Percentiles rank a stretch among this genome's conserved stretches.
Conservation (phyloP, 495 filamentous ascomycete species). For the Aspergillus leporis region DNA sequence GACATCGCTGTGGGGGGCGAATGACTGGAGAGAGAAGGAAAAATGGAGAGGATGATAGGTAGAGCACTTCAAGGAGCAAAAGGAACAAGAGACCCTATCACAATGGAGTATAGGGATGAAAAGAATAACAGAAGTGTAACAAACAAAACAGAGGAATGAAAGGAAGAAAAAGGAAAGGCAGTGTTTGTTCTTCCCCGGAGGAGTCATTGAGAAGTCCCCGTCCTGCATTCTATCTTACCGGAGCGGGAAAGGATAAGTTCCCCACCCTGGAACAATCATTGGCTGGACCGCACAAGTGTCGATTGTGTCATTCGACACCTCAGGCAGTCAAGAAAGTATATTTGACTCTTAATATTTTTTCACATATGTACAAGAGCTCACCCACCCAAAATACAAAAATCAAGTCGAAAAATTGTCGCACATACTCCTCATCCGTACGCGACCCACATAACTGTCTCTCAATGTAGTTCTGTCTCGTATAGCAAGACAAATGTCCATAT, state of each 20-base stretch:
- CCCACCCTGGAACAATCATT: constrained; percentile 8
- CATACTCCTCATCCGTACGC: background rate
- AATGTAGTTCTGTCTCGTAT: background rate
- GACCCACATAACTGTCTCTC: background rate
- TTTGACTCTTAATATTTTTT: no score
- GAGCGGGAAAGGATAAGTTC: constrained; percentile 15
- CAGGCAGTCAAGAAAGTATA: background rate
- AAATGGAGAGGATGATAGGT: background rate
- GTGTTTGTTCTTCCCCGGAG: constrained; percentile 15
- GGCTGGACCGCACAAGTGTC: constrained; percentile 5
- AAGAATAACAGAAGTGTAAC: constrained; percentile 6
- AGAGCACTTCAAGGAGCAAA: background rate
- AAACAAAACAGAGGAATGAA: constrained; percentile 2
- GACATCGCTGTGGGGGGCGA: constrained; percentile 50
- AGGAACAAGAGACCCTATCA: background rate
- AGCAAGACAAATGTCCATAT: background rate
- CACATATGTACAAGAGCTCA: no score
- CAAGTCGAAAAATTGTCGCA: background rate
- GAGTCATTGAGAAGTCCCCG: constrained; percentile 16
- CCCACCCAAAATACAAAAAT: background rate
- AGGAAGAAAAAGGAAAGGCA: background rate
- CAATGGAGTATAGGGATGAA: background rate
- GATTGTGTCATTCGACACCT: constrained; percentile 3
- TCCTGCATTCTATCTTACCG: constrained; percentile 8
- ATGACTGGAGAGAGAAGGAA: constrained; percentile 9